phyloP scores from a whole-genome alignment of 176 grass and related monocot species.

The Aegilops longissima region DNA sequence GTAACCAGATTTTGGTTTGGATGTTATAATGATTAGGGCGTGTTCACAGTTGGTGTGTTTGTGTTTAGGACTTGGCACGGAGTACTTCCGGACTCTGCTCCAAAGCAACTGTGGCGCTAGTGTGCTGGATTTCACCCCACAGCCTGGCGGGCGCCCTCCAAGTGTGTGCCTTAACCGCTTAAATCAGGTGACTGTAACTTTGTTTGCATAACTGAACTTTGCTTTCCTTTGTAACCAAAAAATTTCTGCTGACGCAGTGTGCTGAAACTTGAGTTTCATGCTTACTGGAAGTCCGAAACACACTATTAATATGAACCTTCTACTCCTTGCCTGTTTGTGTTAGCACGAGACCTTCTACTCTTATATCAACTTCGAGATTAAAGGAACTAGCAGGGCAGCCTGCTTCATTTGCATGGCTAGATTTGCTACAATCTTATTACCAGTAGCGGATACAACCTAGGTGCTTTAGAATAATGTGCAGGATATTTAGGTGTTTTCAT shows the following conservation, averaged over 20 bases:
- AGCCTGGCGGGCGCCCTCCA: conserved; percentile 40
- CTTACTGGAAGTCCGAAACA: not conserved
- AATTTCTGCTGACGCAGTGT: not conserved
- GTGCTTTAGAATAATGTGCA: not conserved
- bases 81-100: conserved; percentile 81
- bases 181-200: conserved; percentile 63
- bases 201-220: not conserved
- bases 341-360: not conserved
- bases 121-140: conserved; percentile 80
- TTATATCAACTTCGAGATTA: conserved; percentile 13
- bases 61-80: conserved; percentile 61
- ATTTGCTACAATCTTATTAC: not conserved
- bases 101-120: conserved; percentile 94
- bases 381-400: not conserved
- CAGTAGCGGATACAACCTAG: not conserved
- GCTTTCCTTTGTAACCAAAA: not conserved
- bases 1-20: not conserved
- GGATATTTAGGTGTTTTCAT: not conserved
- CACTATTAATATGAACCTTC: not conserved
- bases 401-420: not conserved
- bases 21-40: not conserved
- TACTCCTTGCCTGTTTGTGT: not conserved
- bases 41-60: not conserved
- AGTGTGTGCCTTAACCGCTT: conserved; percentile 84
- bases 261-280: not conserved